phyloP scores from a whole-genome alignment of 805 yeast genomes.

The Suhomyces pyralidae region DNA sequence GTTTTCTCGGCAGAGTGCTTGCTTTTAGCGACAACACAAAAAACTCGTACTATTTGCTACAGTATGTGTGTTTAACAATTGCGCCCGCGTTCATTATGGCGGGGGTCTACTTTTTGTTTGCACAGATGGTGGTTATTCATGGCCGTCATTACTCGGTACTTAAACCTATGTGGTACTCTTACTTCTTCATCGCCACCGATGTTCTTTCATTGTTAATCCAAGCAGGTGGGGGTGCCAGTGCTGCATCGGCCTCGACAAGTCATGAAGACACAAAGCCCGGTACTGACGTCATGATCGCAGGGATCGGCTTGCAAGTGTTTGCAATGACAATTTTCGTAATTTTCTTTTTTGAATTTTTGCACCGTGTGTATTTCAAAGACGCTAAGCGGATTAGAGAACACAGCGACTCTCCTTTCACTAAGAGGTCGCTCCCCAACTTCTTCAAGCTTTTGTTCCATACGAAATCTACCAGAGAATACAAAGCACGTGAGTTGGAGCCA shows the following conservation, averaged over 20 bases:
- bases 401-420: slow-evolving; percentile 13
- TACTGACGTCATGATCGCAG: slow-evolving; percentile 36
- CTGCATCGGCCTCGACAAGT: slow-evolving; percentile 25
- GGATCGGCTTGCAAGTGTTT: slow-evolving; percentile 35
- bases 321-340: slow-evolving; percentile 36
- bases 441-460: slow-evolving; percentile 27
- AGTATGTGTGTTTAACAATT: slow-evolving; percentile 34
- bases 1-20: slow-evolving; percentile 37
- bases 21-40: slow-evolving; percentile 22
- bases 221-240: slow-evolving; percentile 41
- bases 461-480: slow-evolving; percentile 21
- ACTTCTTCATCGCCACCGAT: slow-evolving; percentile 38
- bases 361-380: slow-evolving; percentile 30
- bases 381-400: slow-evolving; percentile 8
- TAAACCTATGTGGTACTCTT: slow-evolving; percentile 44
- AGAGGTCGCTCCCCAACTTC: slow-evolving; percentile 22
- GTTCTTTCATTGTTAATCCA: slow-evolving; percentile 37
- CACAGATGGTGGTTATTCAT: slow-evolving; percentile 37
- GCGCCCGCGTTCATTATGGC: slow-evolving; percentile 45
- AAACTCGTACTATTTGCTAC: slow-evolving; percentile 25
- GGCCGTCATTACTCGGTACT: slow-evolving; percentile 37
- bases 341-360: slow-evolving; percentile 37
- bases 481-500: slow-evolving; percentile 22
- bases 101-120: slow-evolving; percentile 40
- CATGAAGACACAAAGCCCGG: slow-evolving; percentile 28